Conservation (phyloP, 768 basidiomycete genomes). For the Lactifluus echinatus region DNA sequence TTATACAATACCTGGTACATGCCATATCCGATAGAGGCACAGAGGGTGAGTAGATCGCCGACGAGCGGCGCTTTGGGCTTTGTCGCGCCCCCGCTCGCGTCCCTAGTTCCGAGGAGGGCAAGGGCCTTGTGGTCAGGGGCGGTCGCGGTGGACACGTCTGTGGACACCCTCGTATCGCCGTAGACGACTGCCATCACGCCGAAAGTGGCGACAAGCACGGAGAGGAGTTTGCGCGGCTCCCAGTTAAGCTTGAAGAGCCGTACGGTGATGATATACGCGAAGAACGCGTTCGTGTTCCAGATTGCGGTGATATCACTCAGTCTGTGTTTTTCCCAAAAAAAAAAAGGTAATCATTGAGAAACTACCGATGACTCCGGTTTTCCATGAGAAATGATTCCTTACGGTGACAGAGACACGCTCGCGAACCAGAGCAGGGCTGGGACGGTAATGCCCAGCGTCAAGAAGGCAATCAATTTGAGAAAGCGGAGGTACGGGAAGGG, state of each 20-base stretch:
- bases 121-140: too few species aligned
- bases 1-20: conserved; percentile 85
- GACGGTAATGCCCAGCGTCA: conserved; percentile 51
- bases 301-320: conserved; percentile 73
- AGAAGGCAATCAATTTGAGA: conserved; percentile 25
- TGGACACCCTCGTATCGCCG: conserved; percentile 39
- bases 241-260: conserved; percentile 54
- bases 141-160: conserved; percentile 25
- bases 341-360: too few species aligned
- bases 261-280: conserved; percentile 82
- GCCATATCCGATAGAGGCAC: conserved; percentile 64
- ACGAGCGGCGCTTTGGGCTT: conserved; percentile 46
- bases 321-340: too few species aligned
- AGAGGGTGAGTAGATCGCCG: conserved; percentile 66
- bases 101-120: too few species aligned
- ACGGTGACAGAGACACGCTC: conserved; percentile 64
- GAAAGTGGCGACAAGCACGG: conserved; percentile 71
- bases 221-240: conserved; percentile 54
- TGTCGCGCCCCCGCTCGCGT: background rate
- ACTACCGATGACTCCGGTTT: too few species aligned
- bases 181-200: conserved; percentile 81
- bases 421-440: conserved; percentile 72
- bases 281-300: conserved; percentile 88
- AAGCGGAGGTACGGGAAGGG: conserved; percentile 29
- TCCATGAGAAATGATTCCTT: conserved; percentile 26